Base-by-base conservation (phyloP, 805 yeast species). In the Saccharomycopsis oosterbeekiorum region DNA sequence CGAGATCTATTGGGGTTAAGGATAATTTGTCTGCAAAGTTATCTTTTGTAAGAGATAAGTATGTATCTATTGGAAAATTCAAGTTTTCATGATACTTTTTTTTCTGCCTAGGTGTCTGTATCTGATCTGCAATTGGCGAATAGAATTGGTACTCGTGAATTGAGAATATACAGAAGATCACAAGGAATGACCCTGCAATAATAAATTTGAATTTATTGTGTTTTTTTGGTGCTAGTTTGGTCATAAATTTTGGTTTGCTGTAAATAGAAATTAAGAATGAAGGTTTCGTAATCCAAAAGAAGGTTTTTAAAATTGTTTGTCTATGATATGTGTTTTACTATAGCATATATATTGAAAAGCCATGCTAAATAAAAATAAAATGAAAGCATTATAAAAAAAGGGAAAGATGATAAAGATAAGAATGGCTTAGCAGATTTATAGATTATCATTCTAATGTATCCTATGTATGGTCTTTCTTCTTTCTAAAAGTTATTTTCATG, bases 1-100 rank as follows among this genome's bases (percentile, higher is more conserved):
- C 70, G 2, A 78, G 66, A 41, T 62, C 64, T n/a, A 62, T 57
- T 40, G 61, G 63, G 4, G 29, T 56, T 8, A 56, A 21, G 2
- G 53, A 11, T 47, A 47, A 47, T 21, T 37, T 54, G 4, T 54
- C 53, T 3, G 53, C 34, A 10, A 19, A 47, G 12, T 47, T 47
- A 19, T 47, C 53, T 24, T 47, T 47, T 19, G 53, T 21, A 26
- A 40, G 40, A 8, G 34, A 34, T 8, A 5, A 14, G 43, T 59
- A 59, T 26, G n/a, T 41, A 9, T 40, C 42, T 40, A 21, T 55
- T 9, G 53, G 21, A 11, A 59, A 26, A 55, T 54, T 40, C 11
- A 50, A 40, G 58, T 54, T 47, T 12, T 47, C 53, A 47, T 11
- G 26, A 24, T 47, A 47, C 26, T 6, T 19, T 21, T 5, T 42